phyloP scores from a whole-genome alignment of 192 early-diverging fungal genomes.

The Backusella tuberculispora region DNA sequence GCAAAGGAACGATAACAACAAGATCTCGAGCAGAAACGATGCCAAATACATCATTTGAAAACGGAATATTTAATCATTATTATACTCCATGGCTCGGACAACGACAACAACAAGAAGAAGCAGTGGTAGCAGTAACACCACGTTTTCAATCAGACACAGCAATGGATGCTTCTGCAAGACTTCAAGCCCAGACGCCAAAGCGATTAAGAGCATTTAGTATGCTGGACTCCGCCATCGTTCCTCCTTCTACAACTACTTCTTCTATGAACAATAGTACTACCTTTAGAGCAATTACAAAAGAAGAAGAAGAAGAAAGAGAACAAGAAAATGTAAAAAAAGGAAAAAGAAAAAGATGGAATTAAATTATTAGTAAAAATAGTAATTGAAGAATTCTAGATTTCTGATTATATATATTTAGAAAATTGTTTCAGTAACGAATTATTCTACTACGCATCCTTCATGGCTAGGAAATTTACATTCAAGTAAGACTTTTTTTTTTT shows the following conservation, averaged over 20 bases:
- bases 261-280: too few relatives aligned
- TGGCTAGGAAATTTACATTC: conserved; percentile 14
- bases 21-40: conserved; percentile 3
- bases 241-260: too few relatives aligned
- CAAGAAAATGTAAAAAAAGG: background rate
- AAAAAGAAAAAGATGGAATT: background rate
- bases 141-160: conserved; percentile 14
- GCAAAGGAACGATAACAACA: background rate
- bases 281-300: too few relatives aligned
- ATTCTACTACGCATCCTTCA: background rate
- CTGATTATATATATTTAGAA: conserved; percentile 8
- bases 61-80: background rate
- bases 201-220: conserved; percentile 9
- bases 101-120: conserved; percentile 5
- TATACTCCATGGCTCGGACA: conserved; percentile 10
- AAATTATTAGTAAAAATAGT: background rate
- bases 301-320: background rate
- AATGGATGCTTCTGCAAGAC: background rate
- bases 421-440: background rate
- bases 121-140: background rate
- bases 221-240: background rate
- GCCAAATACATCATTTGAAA: background rate
- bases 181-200: conserved; percentile 10
- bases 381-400: background rate
- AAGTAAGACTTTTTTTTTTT: background rate